These are phyloP conservation scores for Dentipellis sp. DNA, from an alignment of 768 basidiomycete genomes.

Conservation along the genomic window DNA sequence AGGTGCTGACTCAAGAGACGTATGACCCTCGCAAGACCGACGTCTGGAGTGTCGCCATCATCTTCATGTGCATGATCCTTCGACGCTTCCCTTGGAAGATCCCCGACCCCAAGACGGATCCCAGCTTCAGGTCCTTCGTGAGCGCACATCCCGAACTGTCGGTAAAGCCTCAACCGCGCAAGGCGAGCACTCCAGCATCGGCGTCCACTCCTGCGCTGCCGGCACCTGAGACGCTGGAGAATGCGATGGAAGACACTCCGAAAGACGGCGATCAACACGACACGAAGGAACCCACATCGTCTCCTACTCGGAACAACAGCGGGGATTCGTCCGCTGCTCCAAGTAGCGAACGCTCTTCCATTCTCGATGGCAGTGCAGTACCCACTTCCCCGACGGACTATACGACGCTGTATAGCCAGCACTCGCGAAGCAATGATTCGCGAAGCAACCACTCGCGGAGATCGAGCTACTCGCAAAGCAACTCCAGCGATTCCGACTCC, in stretches of 20 bases:
- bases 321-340: background rate
- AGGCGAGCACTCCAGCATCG: background rate
- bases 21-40: slow-evolving; percentile 98
- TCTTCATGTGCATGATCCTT: slow-evolving; percentile 98
- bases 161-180: slow-evolving; percentile 20
- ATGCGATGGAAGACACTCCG: background rate
- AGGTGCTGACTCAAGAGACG: slow-evolving; percentile 69
- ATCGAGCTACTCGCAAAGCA: background rate
- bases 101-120: slow-evolving; percentile 88
- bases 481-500: slow-evolving; percentile 1
- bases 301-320: background rate
- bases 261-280: too few relatives aligned
- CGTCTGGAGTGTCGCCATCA: slow-evolving; percentile 97
- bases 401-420: slow-evolving; percentile 5
- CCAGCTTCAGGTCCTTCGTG: slow-evolving; percentile 86
- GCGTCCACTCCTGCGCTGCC: background rate
- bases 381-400: background rate
- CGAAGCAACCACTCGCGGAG: background rate
- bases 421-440: slow-evolving; percentile 6
- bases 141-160: slow-evolving; percentile 86
- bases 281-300: background rate
- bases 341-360: background rate
- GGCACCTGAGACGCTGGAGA: background rate
- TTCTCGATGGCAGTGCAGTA: background rate
- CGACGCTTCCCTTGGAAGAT: slow-evolving; percentile 99